Conservation (phyloP, 768 basidiomycete species). For the Boletus vermiculosoides region DNA sequence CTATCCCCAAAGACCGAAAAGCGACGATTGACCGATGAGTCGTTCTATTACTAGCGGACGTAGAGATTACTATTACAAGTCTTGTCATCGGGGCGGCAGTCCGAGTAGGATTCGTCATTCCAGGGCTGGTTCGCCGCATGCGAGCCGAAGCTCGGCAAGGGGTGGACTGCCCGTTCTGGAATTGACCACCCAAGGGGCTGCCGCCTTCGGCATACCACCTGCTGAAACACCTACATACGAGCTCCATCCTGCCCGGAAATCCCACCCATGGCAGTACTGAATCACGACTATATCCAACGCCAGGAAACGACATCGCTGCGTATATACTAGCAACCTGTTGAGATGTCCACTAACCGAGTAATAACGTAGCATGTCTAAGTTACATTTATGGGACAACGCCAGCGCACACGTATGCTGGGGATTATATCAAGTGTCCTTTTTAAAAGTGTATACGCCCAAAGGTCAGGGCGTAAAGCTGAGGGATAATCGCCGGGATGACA, state of each 20-base stretch:
- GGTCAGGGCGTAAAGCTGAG: not conserved
- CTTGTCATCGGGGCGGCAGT: no score
- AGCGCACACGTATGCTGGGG: not conserved
- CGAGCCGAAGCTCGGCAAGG: no score
- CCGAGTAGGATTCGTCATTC: no score
- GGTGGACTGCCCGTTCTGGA: no score
- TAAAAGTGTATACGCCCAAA: not conserved
- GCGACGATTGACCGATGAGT: not conserved
- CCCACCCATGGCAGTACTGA: not conserved
- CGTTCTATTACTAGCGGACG: no score
- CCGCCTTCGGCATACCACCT: no score
- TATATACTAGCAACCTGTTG: slow-evolving; percentile 2
- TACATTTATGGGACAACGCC: not conserved
- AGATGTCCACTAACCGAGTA: not conserved
- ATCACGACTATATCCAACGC: not conserved
- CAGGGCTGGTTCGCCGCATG: no score
- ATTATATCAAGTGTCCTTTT: slow-evolving; percentile 3
- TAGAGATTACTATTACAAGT: no score
- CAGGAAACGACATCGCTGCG: not conserved
- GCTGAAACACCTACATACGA: no score
- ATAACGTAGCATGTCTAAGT: slow-evolving; percentile 6
- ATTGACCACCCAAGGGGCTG: no score
- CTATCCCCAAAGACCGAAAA: not conserved
- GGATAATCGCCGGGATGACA: not conserved
- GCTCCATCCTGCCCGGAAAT: no score